These are phyloP conservation scores for Paraphoma chrysanthemicola DNA, from an alignment of 2,329 filamentous ascomycete genomes.

Conservation along the genomic window DNA sequence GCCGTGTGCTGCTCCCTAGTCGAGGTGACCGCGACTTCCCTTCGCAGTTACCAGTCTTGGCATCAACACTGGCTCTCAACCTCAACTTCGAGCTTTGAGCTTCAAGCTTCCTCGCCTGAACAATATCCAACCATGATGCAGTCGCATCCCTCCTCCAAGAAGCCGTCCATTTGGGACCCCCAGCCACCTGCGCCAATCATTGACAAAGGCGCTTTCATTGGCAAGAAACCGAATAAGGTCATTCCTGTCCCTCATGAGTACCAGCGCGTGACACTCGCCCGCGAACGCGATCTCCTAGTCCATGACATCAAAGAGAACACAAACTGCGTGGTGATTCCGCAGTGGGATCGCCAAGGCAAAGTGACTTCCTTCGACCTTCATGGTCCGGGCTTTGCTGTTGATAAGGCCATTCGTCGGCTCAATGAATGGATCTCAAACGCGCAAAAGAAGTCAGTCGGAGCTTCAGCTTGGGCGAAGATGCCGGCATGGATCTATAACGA, in stretches of 20 bases:
- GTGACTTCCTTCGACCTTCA: slow-evolving; percentile 34
- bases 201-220: not conserved
- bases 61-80: not conserved
- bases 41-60: not conserved
- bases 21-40: slow-evolving; percentile 6
- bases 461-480: slow-evolving; percentile 37
- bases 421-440: slow-evolving; percentile 39
- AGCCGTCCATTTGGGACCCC: not conserved
- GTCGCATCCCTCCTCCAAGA: not conserved
- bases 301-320: slow-evolving; percentile 23
- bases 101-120: not conserved
- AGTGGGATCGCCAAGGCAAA: slow-evolving; percentile 8
- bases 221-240: slow-evolving; percentile 23
- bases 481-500: slow-evolving; percentile 27
- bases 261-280: slow-evolving; percentile 14
- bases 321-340: slow-evolving; percentile 24
- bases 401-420: slow-evolving; percentile 24
- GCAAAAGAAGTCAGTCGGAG: slow-evolving; percentile 22
- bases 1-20: slow-evolving; percentile 7
- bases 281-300: slow-evolving; percentile 20
- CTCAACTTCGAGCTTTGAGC: too few species aligned
- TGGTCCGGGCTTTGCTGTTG: slow-evolving; percentile 23
- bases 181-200: not conserved
- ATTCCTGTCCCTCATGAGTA: slow-evolving; percentile 29
- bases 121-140: not conserved